These are phyloP conservation scores for Datura wrightii DNA, from an alignment of 257 asterid genomes.

Conservation along the genomic window DNA sequence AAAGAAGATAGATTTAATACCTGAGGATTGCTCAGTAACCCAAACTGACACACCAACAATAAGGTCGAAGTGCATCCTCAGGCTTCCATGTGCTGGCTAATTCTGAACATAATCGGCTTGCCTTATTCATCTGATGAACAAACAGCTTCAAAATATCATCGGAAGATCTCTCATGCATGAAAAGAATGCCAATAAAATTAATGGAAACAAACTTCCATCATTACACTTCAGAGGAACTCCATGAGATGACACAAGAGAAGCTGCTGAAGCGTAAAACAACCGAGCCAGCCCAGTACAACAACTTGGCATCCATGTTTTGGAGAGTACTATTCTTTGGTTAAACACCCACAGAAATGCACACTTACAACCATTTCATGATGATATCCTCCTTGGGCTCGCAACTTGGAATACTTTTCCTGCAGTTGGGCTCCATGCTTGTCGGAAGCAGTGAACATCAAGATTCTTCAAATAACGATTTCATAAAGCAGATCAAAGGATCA, in stretches of 20 bases:
- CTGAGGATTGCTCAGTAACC: conserved; percentile 22
- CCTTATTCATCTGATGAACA: conserved; percentile 12
- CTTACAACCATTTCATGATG: conserved; percentile 24
- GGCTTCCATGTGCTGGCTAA: conserved; percentile 13
- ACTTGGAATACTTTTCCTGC: conserved; percentile 1
- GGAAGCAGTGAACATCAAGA: conserved; percentile 32
- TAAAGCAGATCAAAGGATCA: conserved; percentile 36
- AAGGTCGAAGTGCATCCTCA: conserved; percentile 20
- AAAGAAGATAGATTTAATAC: conserved; percentile 5
- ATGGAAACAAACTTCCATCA: conserved; percentile 25
- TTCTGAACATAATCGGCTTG: not conserved
- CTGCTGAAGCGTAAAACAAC: conserved; percentile 33
- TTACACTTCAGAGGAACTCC: conserved; percentile 27
- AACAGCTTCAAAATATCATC: not conserved
- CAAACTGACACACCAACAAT: conserved; percentile 27
- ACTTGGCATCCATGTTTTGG: conserved; percentile 29
- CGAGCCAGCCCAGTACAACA: conserved; percentile 29
- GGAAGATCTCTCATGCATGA: conserved; percentile 17
- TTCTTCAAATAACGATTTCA: conserved; percentile 23
- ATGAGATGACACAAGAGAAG: conserved; percentile 29
- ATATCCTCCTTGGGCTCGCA: conserved; percentile 15
- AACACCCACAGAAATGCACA: conserved; percentile 36
- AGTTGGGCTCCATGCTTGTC: not conserved
- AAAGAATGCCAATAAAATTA: conserved; percentile 15
- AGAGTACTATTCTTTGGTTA: conserved; percentile 37